A percentile compares a stretch with the other conserved stretches of the same genome.
phyloP scores from a whole-genome alignment of 805 yeast genomes.

The Saccharomycopsis fodiens region DNA sequence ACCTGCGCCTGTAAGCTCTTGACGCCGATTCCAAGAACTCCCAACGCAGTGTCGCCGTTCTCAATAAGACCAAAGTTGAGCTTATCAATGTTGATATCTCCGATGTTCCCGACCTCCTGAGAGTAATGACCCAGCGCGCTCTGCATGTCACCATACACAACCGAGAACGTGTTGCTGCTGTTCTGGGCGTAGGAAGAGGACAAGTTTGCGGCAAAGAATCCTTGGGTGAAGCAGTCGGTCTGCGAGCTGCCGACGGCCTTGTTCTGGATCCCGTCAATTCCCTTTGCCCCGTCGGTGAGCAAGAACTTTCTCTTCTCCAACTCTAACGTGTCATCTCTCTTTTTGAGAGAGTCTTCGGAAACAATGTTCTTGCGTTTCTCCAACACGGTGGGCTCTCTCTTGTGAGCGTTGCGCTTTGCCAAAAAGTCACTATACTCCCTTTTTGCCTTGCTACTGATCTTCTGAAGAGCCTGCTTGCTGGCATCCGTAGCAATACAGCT shows the following conservation, averaged over 20 bases:
- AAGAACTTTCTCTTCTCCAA: neutral
- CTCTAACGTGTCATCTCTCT: conserved; percentile 1
- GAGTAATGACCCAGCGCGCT: conserved; percentile 53
- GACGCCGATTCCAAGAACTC: conserved; percentile 71
- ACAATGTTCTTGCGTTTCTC: conserved; percentile 13
- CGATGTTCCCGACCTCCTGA: conserved; percentile 48
- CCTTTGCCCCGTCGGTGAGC: neutral
- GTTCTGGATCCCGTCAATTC: conserved; percentile 2
- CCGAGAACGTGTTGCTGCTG: conserved; percentile 27
- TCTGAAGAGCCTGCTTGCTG: neutral
- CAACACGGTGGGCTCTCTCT: conserved; percentile 9
- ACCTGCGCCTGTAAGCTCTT: conserved; percentile 59
- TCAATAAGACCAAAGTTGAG: conserved; percentile 72
- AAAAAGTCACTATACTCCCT: no score
- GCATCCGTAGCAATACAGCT: conserved; percentile 29
- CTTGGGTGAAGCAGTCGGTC: conserved; percentile 30
- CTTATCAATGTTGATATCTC: conserved; percentile 38
- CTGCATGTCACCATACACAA: conserved; percentile 41
- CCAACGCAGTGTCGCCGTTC: conserved; percentile 51
- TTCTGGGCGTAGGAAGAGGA: conserved; percentile 31
- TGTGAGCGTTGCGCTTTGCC: neutral
- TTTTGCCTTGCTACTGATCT: neutral
- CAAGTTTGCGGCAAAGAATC: conserved; percentile 29
- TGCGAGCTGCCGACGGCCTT: conserved; percentile 5
- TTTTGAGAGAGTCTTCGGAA: neutral